Evolutionary conservation across 306 rosid species (phyloP).

Genomic region (Fragaria iinumae): DNA sequence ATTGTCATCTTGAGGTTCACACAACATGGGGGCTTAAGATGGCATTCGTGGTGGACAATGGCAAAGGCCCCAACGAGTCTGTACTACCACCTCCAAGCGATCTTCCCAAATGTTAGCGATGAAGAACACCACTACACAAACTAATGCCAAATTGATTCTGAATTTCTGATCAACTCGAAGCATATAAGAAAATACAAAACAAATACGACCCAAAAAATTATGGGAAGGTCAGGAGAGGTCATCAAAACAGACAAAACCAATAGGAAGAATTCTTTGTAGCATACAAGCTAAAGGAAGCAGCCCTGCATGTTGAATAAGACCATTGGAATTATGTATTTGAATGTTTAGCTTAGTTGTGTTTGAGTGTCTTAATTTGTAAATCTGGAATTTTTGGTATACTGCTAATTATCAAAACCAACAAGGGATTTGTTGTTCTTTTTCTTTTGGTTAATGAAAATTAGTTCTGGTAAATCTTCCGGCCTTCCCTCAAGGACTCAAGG

Average conservation of each 20-base stretch:
- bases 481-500: neutral
- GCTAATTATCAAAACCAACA: neutral
- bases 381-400: neutral
- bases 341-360: neutral
- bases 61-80: conserved; percentile 69
- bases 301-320: conserved; percentile 5
- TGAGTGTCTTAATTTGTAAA: neutral
- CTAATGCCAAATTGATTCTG: neutral
- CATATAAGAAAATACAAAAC: neutral
- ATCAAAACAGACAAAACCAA: neutral
- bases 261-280: conserved; percentile 15
- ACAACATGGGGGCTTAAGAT: conserved; percentile 91
- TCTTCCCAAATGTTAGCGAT: conserved; percentile 61
- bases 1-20: conserved; percentile 77
- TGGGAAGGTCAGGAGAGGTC: neutral
- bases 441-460: neutral
- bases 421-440: neutral
- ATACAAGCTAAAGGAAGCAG: neutral
- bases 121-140: conserved; percentile 5
- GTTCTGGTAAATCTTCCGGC: neutral
- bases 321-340: neutral
- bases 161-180: neutral
- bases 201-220: neutral
- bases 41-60: conserved; percentile 87
- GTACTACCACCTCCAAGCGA: conserved; percentile 73